phyloP scores from a whole-genome alignment of 73 alveolate genomes.

The Stentor coeruleus region DNA sequence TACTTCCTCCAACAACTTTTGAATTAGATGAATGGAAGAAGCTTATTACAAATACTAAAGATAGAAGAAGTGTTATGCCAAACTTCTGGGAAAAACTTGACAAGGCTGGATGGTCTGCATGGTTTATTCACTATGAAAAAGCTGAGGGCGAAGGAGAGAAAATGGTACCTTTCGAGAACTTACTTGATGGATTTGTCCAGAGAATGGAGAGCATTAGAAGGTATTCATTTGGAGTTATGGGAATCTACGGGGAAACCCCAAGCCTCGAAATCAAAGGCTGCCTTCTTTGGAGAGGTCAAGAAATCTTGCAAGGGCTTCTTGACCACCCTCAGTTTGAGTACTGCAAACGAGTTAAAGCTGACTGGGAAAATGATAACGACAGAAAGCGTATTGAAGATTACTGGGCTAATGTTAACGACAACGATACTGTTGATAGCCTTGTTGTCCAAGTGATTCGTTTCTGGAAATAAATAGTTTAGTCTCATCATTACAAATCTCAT shows the following conservation, averaged over 20 bases:
- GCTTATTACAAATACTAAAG: slow-evolving; percentile 61
- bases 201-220: slow-evolving; percentile 75
- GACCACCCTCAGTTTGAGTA: slow-evolving; percentile 80
- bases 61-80: slow-evolving; percentile 66
- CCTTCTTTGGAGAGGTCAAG: slow-evolving; percentile 92
- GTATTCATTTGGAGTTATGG: slow-evolving; percentile 70
- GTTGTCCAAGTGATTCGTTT: neutral
- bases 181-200: slow-evolving; percentile 83
- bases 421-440: neutral
- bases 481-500: neutral
- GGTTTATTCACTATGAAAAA: slow-evolving; percentile 83
- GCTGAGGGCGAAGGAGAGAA: slow-evolving; percentile 81
- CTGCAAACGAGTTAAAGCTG: slow-evolving; percentile 49
- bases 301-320: slow-evolving; percentile 60
- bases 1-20: slow-evolving; percentile 69
- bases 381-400: slow-evolving; percentile 50
- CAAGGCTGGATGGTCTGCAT: slow-evolving; percentile 70
- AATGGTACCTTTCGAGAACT: slow-evolving; percentile 64
- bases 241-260: slow-evolving; percentile 90
- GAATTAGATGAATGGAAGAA: slow-evolving; percentile 79
- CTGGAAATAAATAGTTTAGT: slow-evolving; percentile 7
- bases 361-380: slow-evolving; percentile 51
- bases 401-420: slow-evolving; percentile 54
- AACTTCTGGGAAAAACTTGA: slow-evolving; percentile 65
- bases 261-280: slow-evolving; percentile 85